Evolutionary conservation across 345 rosid species (phyloP).

Genomic region (Orychophragmus violaceus): DNA sequence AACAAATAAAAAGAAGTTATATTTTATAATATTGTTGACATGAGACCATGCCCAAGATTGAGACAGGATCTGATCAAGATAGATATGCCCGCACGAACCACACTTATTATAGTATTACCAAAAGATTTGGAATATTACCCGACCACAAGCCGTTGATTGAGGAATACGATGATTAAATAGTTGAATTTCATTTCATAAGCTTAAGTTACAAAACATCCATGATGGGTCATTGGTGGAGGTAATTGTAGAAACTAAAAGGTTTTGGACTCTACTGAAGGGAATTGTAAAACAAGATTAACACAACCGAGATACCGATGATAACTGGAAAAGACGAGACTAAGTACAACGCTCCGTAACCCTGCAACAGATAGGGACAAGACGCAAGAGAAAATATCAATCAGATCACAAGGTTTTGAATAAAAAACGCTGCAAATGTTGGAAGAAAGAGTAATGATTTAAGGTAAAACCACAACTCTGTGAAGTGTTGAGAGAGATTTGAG

Average conservation of each 20-base stretch:
- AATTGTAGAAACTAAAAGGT: not conserved
- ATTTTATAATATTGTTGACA: constrained; percentile 11
- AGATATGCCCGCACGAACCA: constrained; percentile 18
- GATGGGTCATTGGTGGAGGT: constrained; percentile 15
- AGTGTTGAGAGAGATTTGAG: not conserved
- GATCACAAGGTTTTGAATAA: not conserved
- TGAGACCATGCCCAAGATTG: constrained; percentile 26
- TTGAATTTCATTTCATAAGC: constrained; percentile 4
- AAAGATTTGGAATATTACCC: constrained; percentile 15
- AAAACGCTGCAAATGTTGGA: not conserved
- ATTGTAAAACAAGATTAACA: constrained; percentile 78
- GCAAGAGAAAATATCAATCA: not conserved
- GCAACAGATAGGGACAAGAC: constrained; percentile 27
- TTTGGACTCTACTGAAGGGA: constrained; percentile 62
- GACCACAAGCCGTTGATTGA: constrained; percentile 16
- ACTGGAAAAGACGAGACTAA: constrained; percentile 86
- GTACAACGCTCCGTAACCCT: constrained; percentile 96
- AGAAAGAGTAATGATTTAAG: not conserved
- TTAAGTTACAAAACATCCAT: constrained; percentile 22
- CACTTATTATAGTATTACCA: constrained; percentile 11
- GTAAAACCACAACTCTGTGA: not conserved
- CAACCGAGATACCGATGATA: constrained; percentile 82
- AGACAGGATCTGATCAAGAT: constrained; percentile 21
- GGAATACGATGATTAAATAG: constrained; percentile 1
- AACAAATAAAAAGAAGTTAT: not conserved